Evolutionary conservation across 192 early-diverging fungal species (phyloP), one percentile per base, ranked within the genome.

Genomic region (Thamnidium elegans): DNA sequence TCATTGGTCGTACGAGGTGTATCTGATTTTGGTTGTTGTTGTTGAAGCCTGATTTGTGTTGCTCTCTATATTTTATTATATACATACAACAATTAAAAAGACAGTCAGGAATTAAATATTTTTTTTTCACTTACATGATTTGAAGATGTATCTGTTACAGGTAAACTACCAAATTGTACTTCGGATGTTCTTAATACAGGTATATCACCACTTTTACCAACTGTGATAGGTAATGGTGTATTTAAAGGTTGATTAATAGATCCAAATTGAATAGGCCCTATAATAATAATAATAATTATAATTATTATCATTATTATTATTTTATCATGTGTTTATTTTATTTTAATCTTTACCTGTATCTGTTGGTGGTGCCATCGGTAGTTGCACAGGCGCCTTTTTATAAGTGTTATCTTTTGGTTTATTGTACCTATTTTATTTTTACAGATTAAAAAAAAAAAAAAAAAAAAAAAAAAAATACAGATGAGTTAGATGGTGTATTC

Each of bases 1-100:
- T 59, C 58, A 30, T 45, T 59, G 13, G 58, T 55, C 65, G 71
- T 71, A 67, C 65, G 67, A 66, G 65, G 61, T 80, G 69, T 39
- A 63, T 50, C 60, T 55, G 63, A 50, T 66, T 50, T 58, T 63
- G 46, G 19, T 54, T 62, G 13, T 62, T 39, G 36, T 39, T 39
- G 36, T 39, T 39, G 36, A 39, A 9, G 36, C 36, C 36, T 39
- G 4, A 9, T 39, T 39, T 39, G 36, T 39, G 36, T 39, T 10
- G 36, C 36, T 39, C 36, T 39, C 36, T 39, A 39, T 39, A 9
- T 39, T 9, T n/a, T n/a, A n/a, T n/a, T n/a, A n/a, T n/a, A n/a
- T n/a, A n/a, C n/a, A 39, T 39, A 39, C 36, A 13, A 30, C 4
- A 9, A 23, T 26, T 44, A 59, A 21, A 59, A 15, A 14, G 13